phyloP scores from a whole-genome alignment of 1,284 basidiomycete species.

The Ustilago shanxiensis region DNA sequence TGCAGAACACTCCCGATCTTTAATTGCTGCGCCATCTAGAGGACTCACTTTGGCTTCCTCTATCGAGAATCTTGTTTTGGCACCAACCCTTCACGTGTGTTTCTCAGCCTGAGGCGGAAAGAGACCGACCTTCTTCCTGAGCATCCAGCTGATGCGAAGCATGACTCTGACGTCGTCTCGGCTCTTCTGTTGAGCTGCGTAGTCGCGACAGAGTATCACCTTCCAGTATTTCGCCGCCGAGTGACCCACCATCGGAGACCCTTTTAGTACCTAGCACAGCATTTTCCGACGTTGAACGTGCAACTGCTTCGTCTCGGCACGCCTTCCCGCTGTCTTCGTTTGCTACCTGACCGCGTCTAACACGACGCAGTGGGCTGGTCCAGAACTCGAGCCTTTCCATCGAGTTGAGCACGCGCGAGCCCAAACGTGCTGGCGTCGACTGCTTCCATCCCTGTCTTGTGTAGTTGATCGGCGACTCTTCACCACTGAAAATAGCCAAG shows the following conservation, averaged over 20 bases:
- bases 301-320: not conserved
- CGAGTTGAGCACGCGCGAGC: constrained; percentile 21
- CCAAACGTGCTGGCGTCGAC: constrained; percentile 28
- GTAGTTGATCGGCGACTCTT: constrained; percentile 66
- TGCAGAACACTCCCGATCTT: no score
- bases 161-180: constrained; percentile 11
- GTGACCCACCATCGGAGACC: not conserved
- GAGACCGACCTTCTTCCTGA: constrained; percentile 22
- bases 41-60: no score
- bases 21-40: no score
- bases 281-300: not conserved
- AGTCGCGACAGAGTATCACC: not conserved
- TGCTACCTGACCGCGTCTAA: not conserved
- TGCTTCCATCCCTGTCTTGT: constrained; percentile 35
- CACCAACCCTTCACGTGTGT: no score
- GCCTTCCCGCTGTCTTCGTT: not conserved
- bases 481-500: constrained; percentile 68
- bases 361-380: not conserved
- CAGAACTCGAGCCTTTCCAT: constrained; percentile 18
- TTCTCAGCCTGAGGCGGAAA: not conserved
- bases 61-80: no score
- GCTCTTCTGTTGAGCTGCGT: not conserved
- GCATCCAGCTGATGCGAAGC: constrained; percentile 24
- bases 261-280: not conserved
- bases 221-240: not conserved